phyloP scores from a whole-genome alignment of 441 rosid species.

The Populus trichocarpa region DNA sequence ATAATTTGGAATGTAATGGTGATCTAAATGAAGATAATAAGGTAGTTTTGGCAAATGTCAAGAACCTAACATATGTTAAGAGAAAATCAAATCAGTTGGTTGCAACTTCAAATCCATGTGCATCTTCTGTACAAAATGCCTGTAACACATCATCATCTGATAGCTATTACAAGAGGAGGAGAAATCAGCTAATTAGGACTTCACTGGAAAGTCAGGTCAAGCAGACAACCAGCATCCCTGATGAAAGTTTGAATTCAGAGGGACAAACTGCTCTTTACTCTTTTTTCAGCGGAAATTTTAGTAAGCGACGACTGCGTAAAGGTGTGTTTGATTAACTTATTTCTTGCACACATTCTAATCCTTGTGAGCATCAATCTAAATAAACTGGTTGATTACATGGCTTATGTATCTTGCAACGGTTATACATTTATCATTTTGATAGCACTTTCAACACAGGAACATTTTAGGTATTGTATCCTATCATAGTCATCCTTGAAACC shows the following conservation, averaged over 20 bases:
- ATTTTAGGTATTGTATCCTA: neutral
- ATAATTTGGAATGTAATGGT: constrained; percentile 34
- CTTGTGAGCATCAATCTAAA: neutral
- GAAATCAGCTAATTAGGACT: constrained; percentile 82
- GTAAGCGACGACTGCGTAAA: constrained; percentile 37
- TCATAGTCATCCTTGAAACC: neutral
- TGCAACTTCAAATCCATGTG: constrained; percentile 52
- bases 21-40: constrained; percentile 37
- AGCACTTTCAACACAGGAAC: neutral
- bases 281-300: constrained; percentile 38
- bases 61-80: constrained; percentile 50
- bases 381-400: neutral
- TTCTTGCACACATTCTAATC: neutral
- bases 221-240: constrained; percentile 27
- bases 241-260: constrained; percentile 35
- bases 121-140: constrained; percentile 29
- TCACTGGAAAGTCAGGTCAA: constrained; percentile 40
- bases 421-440: neutral
- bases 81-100: constrained; percentile 82
- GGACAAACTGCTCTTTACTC: constrained; percentile 33
- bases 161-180: constrained; percentile 77
- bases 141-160: constrained; percentile 42
- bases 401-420: neutral
- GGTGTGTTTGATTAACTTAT: constrained; percentile 28
- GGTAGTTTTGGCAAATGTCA: neutral